phyloP scores from a whole-genome alignment of 2,329 filamentous ascomycete genomes.

The Xylariaceae sp. region DNA sequence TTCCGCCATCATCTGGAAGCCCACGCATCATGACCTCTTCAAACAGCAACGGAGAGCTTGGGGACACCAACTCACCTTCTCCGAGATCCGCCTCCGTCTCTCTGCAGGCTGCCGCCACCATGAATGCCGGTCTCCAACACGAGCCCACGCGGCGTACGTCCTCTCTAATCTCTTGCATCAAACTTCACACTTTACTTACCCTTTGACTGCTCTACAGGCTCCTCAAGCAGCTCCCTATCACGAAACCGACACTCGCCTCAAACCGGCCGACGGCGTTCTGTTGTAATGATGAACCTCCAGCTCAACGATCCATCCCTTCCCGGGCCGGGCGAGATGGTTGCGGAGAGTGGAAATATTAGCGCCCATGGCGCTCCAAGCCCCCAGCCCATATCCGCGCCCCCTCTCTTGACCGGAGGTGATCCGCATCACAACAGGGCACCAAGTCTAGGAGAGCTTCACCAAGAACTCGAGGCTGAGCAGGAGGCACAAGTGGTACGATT shows the following conservation, averaged over 20 bases:
- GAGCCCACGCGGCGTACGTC: constrained; percentile 61
- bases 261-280: constrained; percentile 64
- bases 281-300: constrained; percentile 72
- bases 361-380: constrained; percentile 45
- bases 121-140: constrained; percentile 75
- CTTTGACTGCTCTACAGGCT: constrained; percentile 39
- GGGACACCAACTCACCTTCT: constrained; percentile 61
- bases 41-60: constrained; percentile 36
- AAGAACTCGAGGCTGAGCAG: constrained; percentile 78
- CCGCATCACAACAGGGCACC: constrained; percentile 68
- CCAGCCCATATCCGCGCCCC: constrained; percentile 51
- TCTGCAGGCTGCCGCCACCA: constrained; percentile 73
- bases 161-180: constrained; percentile 1
- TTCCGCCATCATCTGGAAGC: constrained; percentile 50
- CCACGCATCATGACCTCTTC: constrained; percentile 43
- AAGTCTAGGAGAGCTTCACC: constrained; percentile 76
- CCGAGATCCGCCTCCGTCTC: constrained; percentile 69
- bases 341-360: constrained; percentile 47
- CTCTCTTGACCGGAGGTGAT: constrained; percentile 48
- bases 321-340: constrained; percentile 68
- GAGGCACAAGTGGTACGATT: constrained; percentile 71
- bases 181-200: constrained; percentile 8
- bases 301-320: constrained; percentile 72
- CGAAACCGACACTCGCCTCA: constrained; percentile 50
- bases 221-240: constrained; percentile 56